Base-by-base conservation (phyloP, 2,329 filamentous ascomycete genomes). In the Amauroascus verrucosus region DNA sequence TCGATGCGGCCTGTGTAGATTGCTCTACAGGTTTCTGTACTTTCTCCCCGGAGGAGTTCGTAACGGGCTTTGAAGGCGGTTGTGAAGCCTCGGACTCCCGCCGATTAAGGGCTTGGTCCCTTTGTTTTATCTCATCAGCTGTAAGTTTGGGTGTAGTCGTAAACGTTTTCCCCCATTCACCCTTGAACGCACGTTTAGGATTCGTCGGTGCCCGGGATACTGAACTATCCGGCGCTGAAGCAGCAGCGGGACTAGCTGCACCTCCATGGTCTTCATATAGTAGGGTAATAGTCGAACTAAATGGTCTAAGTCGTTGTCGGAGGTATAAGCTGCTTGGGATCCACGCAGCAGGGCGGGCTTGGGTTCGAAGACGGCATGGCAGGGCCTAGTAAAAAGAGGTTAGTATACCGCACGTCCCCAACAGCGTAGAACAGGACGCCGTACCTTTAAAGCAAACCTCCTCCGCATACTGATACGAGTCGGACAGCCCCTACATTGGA, bases 71-170 rank as follows among this genome's bases (percentile, higher is more conserved):
- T 14, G 7, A 18, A 28, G 7, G 20, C 9, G 20, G 1, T 14
- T 16, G 47, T 3, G 35, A 18, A 28, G 47, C 7, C 18, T 38
- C 8, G 6, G 11, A 20, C 6, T 11, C 3, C 2, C 9, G 14
- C 20, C 47, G 44, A 43, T 50, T 16, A 28, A 51, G 11, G 3
- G 54, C 14, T 16, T 18, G 6, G 11, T 56, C 37, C 55, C 57
- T 54, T 51, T 55, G 55, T 41, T 58, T 56, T 51, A 46, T 28
- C 55, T 62, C 58, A 47, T 63, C 58, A 33, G 49, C 35, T 6
- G 58, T 60, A 14, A 57, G 51, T 13, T 51, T 43, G 9, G 41
- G 13, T 18, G 26, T 14, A 24, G 32, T 50, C 8, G 30, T 33
- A 24, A 58, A 56, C 6, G 53, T 48, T 26, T 41, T 52, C 5